A percentile compares a stretch with the other conserved stretches of the same genome.
phyloP scores from a whole-genome alignment of 768 basidiomycete genomes.

The Leucosporidium scottii region DNA sequence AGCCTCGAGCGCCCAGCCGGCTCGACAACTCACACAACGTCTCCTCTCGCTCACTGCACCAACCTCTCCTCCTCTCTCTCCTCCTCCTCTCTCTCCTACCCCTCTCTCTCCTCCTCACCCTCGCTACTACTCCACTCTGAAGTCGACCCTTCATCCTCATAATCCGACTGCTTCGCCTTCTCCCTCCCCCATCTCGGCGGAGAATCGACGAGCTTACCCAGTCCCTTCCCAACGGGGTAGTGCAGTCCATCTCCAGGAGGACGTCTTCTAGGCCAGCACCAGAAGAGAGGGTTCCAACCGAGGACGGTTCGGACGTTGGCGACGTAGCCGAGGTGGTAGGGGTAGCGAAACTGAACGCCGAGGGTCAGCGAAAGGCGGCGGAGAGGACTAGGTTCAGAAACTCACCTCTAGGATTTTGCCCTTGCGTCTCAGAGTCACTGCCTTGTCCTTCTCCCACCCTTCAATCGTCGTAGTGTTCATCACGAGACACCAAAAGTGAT shows the following conservation, averaged over 20 bases:
- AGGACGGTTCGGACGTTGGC: conserved; percentile 71
- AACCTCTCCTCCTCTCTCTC: conserved; percentile 56
- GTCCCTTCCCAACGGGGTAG: conserved; percentile 59
- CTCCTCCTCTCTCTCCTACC: conserved; percentile 62
- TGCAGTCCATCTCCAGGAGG: conserved; percentile 60
- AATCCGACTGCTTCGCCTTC: conserved; percentile 39
- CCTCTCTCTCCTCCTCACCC: conserved; percentile 68
- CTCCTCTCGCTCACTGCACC: conserved; percentile 55
- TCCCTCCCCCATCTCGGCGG: conserved; percentile 12
- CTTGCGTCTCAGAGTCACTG: conserved; percentile 68
- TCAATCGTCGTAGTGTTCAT: conserved; percentile 93
- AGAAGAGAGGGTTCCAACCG: conserved; percentile 64
- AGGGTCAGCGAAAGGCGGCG: neutral
- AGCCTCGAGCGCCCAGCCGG: neutral
- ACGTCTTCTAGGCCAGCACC: conserved; percentile 63
- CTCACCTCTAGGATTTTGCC: conserved; percentile 75
- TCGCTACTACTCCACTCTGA: neutral
- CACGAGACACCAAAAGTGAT: conserved; percentile 70
- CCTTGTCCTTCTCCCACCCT: conserved; percentile 96
- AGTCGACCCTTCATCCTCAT: conserved; percentile 22
- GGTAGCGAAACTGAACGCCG: conserved; percentile 66
- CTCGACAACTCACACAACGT: neutral
- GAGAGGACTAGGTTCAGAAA: neutral
- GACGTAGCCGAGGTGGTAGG: conserved; percentile 74
- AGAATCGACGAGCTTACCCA: conserved; percentile 21